Evolutionary conservation across 1,284 basidiomycete genomes (phyloP).

Genomic region (Naganishia liquefaciens): DNA sequence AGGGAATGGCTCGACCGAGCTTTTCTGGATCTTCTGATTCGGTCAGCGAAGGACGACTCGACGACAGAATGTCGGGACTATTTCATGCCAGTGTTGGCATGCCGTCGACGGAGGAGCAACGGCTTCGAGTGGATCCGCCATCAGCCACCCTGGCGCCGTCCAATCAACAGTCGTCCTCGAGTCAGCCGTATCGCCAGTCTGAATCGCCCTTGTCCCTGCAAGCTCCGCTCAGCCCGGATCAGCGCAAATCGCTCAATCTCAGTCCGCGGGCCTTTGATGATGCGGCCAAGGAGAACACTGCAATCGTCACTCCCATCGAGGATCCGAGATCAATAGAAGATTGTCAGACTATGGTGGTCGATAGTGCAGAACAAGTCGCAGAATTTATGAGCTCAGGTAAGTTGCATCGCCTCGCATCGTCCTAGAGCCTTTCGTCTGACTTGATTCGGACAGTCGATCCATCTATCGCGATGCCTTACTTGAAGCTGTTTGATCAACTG

Average conservation of each 20-base stretch:
- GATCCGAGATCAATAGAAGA: too few species aligned
- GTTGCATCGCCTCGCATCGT: background rate
- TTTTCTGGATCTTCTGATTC: background rate
- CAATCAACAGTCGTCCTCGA: background rate
- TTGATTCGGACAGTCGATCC: constrained; percentile 7
- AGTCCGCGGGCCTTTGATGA: background rate
- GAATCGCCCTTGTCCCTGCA: constrained; percentile 15
- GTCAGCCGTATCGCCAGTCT: constrained; percentile 1
- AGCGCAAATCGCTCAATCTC: background rate
- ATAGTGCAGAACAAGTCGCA: background rate
- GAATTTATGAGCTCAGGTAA: constrained; percentile 6
- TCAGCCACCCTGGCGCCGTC: background rate
- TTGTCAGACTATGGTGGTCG: background rate
- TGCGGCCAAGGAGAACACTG: too few species aligned
- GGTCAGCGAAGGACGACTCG: background rate
- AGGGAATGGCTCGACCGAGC: too few species aligned
- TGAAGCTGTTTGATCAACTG: constrained; percentile 13
- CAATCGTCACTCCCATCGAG: too few species aligned
- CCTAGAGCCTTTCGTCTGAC: background rate
- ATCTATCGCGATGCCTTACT: constrained; percentile 9
- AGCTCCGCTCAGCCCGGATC: background rate
- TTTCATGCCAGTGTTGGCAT: constrained; percentile 5
- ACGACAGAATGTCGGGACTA: constrained; percentile 8
- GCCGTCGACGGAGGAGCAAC: background rate
- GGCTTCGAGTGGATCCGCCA: background rate